These are phyloP conservation scores for Nasturtium officinale DNA, from an alignment of 345 rosid species.

Conservation along the genomic window DNA sequence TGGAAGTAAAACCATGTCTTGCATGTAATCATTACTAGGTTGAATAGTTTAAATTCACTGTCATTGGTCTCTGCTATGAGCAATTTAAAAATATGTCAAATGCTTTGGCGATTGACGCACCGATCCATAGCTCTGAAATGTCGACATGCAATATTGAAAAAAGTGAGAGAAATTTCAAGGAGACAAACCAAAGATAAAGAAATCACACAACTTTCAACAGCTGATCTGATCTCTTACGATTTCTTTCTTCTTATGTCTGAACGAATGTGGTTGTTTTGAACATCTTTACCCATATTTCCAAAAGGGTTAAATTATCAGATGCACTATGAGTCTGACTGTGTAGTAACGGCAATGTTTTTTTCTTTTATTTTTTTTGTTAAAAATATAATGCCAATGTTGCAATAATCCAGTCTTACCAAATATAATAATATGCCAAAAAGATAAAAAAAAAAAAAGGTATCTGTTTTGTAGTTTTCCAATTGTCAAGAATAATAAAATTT, in stretches of 20 bases:
- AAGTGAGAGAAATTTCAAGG: neutral
- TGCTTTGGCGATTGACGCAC: neutral
- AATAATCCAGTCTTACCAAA: slow-evolving; percentile 20
- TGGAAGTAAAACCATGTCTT: too few relatives aligned
- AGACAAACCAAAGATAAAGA: slow-evolving; percentile 5
- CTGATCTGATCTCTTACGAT: neutral
- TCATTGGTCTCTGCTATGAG: too few relatives aligned
- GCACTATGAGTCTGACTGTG: too few relatives aligned
- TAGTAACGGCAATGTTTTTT: too few relatives aligned
- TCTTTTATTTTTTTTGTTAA: too few relatives aligned
- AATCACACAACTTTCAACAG: neutral
- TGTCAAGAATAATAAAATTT: neutral
- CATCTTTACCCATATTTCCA: too few relatives aligned
- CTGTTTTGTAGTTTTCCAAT: slow-evolving; percentile 24
- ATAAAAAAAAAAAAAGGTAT: neutral
- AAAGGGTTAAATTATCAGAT: too few relatives aligned
- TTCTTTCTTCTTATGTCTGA: neutral
- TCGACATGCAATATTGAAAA: neutral
- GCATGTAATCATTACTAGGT: too few relatives aligned
- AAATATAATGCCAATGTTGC: neutral
- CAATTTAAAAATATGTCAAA: neutral
- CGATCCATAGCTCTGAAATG: neutral
- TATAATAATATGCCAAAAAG: slow-evolving; percentile 13
- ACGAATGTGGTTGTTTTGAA: neutral
- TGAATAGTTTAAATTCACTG: too few relatives aligned